Conservation (phyloP, 192 early-diverging fungal genomes). For the Backusella morwellensis region DNA sequence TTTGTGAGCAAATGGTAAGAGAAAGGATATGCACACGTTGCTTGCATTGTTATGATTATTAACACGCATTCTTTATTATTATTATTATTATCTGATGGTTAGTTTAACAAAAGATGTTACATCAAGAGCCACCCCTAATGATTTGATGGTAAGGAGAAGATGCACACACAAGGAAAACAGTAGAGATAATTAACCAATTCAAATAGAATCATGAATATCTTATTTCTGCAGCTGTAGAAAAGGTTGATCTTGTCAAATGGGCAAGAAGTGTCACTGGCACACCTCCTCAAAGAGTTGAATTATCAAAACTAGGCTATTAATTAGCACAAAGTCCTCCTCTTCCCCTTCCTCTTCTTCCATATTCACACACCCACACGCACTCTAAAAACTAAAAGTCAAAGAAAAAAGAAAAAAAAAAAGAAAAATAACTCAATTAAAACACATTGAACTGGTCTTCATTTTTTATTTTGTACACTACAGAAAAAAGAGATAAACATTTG, state of each 20-base stretch:
- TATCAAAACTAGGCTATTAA: neutral
- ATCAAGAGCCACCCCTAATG: slow-evolving; percentile 61
- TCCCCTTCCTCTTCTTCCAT: neutral
- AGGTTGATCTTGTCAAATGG: slow-evolving; percentile 69
- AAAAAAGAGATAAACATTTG: no score
- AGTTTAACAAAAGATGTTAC: slow-evolving; percentile 57
- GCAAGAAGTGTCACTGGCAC: slow-evolving; percentile 23
- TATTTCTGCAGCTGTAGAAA: slow-evolving; percentile 45
- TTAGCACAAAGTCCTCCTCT: neutral
- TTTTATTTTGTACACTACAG: neutral
- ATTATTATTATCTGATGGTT: neutral
- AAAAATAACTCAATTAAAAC: neutral
- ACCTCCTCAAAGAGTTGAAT: slow-evolving; percentile 5
- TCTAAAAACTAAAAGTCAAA: neutral
- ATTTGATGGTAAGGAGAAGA: slow-evolving; percentile 53
- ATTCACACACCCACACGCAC: neutral
- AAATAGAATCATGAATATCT: slow-evolving; percentile 57
- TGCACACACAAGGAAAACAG: no score
- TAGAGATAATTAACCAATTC: neutral
- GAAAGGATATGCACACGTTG: no score
- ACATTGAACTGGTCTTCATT: neutral
- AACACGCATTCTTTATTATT: neutral
- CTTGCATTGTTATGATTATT: no score
- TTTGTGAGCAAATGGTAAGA: slow-evolving; percentile 26
- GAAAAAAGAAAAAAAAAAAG: neutral